Base-by-base conservation (phyloP, 257 asterid genomes). In the Nicotiana noctiflora region DNA sequence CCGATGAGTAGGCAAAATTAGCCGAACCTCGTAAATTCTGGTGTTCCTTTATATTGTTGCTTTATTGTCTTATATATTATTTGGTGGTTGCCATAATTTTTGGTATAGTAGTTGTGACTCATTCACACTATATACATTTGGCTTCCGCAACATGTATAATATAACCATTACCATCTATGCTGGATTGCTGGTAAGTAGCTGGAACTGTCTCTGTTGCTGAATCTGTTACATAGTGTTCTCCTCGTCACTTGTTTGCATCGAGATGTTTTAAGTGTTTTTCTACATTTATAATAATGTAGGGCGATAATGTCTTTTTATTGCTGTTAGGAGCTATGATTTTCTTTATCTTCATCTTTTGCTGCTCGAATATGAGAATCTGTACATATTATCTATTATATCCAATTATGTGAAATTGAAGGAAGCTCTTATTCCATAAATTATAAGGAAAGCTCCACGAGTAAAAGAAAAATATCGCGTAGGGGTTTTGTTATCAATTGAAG, bases 311-410 rank as follows among this genome's bases (percentile, higher is more conserved):
- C 84, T 8, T 70, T 19, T 70, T 63, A 83, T 37, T 82, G 31
- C 27, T 76, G 75, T 82, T 82, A 76, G 82, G 89, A 84, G 83
- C 79, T 84, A 31, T 78, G 82, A 82, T 65, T 63, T 68, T 86
- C 87, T 84, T 82, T 74, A 52, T 37, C 83, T 70, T 79, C 59
- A 75, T 78, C 59, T 49, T 78, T 46, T 61, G 86, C 79, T 89
- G 81, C 83, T 82, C 67, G 49, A 2, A 57, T 61, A 8, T 79
- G 79, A 19, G 10, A 70, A 56, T 67, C 18, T 88, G 91, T 89
- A 87, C 86, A 90, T 87, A 85, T 60, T 12, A 44, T 59, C 81
- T 84, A 67, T 76, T 85, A 88, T 83, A 86, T 70, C 77, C 57
- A 68, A n/a, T 68, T 68, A 18, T n/a, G 19, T 68, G 32, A 19